Percentiles rank a stretch among this genome's conserved stretches.
Evolutionary conservation across 345 rosid genomes (phyloP).

Genomic region (Carallia brachiata): DNA sequence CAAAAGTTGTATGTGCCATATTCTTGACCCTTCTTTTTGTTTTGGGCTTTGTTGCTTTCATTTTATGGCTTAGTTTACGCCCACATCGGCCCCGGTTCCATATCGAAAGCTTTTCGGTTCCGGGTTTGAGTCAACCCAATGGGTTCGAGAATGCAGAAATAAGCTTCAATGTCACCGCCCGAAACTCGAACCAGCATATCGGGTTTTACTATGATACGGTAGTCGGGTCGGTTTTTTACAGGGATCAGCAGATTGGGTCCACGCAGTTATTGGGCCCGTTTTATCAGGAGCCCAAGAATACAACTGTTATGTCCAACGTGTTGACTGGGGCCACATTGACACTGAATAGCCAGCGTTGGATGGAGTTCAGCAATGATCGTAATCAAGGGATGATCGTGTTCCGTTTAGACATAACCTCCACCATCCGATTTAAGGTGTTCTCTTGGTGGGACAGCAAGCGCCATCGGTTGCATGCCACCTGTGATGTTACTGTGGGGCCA

Average conservation of each 20-base stretch:
- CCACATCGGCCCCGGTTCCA: constrained; percentile 81
- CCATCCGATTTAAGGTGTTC: constrained; percentile 62
- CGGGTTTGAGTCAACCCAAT: constrained; percentile 39
- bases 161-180: constrained; percentile 57
- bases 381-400: constrained; percentile 51
- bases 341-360: constrained; percentile 56
- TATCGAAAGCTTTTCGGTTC: constrained; percentile 46
- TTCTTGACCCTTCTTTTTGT: constrained; percentile 53
- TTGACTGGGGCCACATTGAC: constrained; percentile 58
- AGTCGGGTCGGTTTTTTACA: constrained; percentile 58
- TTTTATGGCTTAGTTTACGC: constrained; percentile 77
- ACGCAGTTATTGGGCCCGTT: constrained; percentile 36
- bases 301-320: constrained; percentile 40
- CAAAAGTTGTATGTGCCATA: constrained; percentile 53
- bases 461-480: constrained; percentile 65
- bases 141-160: constrained; percentile 59
- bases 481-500: constrained; percentile 53
- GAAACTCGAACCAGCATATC: constrained; percentile 69
- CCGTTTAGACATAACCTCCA: constrained; percentile 56
- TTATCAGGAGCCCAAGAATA: constrained; percentile 73
- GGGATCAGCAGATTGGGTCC: constrained; percentile 55
- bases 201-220: constrained; percentile 54
- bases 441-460: constrained; percentile 65
- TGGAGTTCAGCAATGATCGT: constrained; percentile 57
- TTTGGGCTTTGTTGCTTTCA: constrained; percentile 47